Evolutionary conservation across 176 grass and related monocot genomes (phyloP).

Genomic region (Otatea glauca): DNA sequence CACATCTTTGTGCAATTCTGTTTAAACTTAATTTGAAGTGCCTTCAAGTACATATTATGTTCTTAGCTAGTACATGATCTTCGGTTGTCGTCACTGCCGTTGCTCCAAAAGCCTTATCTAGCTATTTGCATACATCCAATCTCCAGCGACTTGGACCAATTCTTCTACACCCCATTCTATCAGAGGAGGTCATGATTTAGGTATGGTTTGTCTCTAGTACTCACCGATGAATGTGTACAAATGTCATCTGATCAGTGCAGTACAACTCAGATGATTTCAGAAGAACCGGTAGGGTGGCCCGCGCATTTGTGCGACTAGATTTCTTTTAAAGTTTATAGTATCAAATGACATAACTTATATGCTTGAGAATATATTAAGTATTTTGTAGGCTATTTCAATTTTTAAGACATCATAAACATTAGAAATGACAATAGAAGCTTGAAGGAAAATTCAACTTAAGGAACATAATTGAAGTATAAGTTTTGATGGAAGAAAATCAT

Average conservation of each 20-base stretch:
- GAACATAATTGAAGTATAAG: no score
- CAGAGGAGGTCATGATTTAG: background rate
- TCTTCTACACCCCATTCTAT: background rate
- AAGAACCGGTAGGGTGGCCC: no score
- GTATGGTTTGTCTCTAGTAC: background rate
- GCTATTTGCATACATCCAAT: background rate
- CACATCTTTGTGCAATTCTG: background rate
- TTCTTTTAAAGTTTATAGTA: no score
- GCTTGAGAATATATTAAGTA: no score
- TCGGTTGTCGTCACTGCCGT: background rate
- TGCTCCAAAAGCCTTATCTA: background rate
- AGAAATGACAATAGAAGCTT: no score
- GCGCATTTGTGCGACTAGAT: no score
- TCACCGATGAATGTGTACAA: background rate
- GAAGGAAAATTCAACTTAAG: no score
- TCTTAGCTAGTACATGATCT: background rate
- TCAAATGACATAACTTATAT: no score
- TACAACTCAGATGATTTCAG: background rate
- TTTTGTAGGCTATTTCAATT: no score
- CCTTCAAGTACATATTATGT: background rate
- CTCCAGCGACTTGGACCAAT: constrained; percentile 10
- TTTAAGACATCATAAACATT: no score
- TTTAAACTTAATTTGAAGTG: background rate
- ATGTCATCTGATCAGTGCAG: background rate
- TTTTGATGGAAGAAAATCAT: no score